Conservation (phyloP, 495 filamentous ascomycete genomes). For the Pseudoneurospora amorphoporcata region DNA sequence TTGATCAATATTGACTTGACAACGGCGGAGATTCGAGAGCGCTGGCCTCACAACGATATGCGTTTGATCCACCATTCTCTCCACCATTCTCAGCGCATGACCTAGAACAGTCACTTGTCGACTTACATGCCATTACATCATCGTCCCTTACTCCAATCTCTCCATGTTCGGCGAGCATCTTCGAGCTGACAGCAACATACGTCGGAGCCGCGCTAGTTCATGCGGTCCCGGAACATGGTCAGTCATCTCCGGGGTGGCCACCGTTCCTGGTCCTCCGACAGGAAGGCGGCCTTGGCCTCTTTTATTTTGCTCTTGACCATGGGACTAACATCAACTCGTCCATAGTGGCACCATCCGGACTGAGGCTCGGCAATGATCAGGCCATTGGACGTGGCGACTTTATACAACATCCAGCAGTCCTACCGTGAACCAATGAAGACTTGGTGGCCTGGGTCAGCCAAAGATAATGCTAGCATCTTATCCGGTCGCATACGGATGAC, state of each 20-base stretch:
- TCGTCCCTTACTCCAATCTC: not conserved
- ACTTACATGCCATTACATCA: not conserved
- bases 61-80: not conserved
- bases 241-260: not conserved
- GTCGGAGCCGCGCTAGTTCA: not conserved
- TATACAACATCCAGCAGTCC: not conserved
- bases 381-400: not conserved
- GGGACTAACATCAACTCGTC: not conserved
- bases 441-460: not conserved
- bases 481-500: not conserved
- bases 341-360: not conserved
- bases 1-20: not conserved
- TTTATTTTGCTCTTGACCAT: not conserved
- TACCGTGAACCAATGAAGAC: not conserved
- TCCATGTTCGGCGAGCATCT: not conserved
- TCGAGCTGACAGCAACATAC: not conserved
- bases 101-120: not conserved
- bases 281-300: not conserved
- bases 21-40: not conserved
- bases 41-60: not conserved
- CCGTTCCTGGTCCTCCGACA: not conserved
- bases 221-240: not conserved
- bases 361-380: not conserved
- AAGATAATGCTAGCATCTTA: not conserved
- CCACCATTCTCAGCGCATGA: not conserved